Evolutionary conservation across 2,329 filamentous ascomycete genomes (phyloP), one percentile per base, ranked within the genome.

Genomic region (Macrophomina phaseolina): DNA sequence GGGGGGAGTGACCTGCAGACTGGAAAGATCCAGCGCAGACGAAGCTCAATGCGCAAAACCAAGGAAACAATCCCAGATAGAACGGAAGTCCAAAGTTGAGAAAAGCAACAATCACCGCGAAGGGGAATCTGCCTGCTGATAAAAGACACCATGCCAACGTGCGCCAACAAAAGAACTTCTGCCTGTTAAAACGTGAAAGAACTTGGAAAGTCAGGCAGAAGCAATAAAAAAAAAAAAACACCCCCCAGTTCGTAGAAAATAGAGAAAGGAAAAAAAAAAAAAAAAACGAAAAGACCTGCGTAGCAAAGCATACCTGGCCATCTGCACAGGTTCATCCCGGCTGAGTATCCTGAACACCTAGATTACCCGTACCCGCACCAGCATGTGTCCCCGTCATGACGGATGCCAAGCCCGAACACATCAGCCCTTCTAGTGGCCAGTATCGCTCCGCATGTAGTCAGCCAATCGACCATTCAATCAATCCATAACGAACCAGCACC

Each of bases 111-210:
- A 58, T 66, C 64, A 60, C 53, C 64, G 64, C 64, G 53, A 60
- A 60, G 64, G 64, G 64, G 64, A 66, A 66, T 66, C 64, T 66
- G 64, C 64, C 30, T 65, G 63, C 51, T 65, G 30, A 45, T 56
- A 48, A 42, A 66, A 36, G 28, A 52, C 36, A 53, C 53, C 52
- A 58, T 53, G 53, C 64, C 52, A 40, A 66, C 64, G 23, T 66
- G 64, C 63, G 63, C 63, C 63, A 36, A 30, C 42, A 32, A 34
- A 56, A 45, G 48, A 48, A 46, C 51, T 38, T 65, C 52, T 53
- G 40, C 42, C 63, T 28, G 9, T 12, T 4, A 28, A 48, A 46
- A 52, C 12, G 9, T 48, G 46, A 64, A 30, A 53, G 18, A 65
- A 56, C 51, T 34, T 56, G 40, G 23, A 30, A 30, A 40, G 51